These are phyloP conservation scores for Ophiocordyceps camponoti-floridani DNA, from an alignment of 2,329 filamentous ascomycete species.

Conservation along the genomic window DNA sequence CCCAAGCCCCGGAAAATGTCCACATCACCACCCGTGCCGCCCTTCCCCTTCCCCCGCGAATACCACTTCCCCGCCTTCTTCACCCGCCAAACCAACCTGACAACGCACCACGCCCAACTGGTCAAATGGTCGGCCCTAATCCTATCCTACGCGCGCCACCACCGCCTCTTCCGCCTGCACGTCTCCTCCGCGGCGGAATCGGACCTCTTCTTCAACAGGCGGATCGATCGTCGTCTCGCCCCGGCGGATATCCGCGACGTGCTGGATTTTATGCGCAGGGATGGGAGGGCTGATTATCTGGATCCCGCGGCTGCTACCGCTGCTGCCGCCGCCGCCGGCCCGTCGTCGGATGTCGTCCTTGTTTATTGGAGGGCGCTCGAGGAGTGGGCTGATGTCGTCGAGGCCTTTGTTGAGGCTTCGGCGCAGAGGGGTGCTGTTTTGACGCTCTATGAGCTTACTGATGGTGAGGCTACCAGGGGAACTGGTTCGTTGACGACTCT, in stretches of 20 bases:
- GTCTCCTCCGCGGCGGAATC: conserved; percentile 37
- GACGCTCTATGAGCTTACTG: conserved; percentile 78
- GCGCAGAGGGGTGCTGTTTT: conserved; percentile 78
- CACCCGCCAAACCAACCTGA: conserved; percentile 59
- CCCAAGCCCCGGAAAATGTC: too few relatives aligned
- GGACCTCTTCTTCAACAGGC: conserved; percentile 38
- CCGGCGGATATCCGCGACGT: conserved; percentile 37
- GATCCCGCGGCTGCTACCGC: conserved; percentile 8
- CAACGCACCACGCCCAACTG: conserved; percentile 58
- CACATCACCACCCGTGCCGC: neutral
- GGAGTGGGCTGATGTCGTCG: conserved; percentile 72
- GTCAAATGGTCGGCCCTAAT: conserved; percentile 76
- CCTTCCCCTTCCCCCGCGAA: conserved; percentile 41
- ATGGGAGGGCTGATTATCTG: conserved; percentile 51
- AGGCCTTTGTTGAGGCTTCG: conserved; percentile 70
- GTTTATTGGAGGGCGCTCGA: conserved; percentile 76
- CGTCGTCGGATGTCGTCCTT: conserved; percentile 36
- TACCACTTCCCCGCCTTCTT: conserved; percentile 76
- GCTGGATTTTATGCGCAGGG: conserved; percentile 38
- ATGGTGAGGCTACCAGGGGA: conserved; percentile 64
- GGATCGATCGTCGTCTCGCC: conserved; percentile 31
- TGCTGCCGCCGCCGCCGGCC: too few relatives aligned
- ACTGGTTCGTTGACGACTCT: conserved; percentile 32
- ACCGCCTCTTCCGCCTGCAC: conserved; percentile 59
- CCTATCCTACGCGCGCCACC: conserved; percentile 63